These are phyloP conservation scores for Starmerella apis DNA, from an alignment of 805 yeast genomes.

Conservation along the genomic window DNA sequence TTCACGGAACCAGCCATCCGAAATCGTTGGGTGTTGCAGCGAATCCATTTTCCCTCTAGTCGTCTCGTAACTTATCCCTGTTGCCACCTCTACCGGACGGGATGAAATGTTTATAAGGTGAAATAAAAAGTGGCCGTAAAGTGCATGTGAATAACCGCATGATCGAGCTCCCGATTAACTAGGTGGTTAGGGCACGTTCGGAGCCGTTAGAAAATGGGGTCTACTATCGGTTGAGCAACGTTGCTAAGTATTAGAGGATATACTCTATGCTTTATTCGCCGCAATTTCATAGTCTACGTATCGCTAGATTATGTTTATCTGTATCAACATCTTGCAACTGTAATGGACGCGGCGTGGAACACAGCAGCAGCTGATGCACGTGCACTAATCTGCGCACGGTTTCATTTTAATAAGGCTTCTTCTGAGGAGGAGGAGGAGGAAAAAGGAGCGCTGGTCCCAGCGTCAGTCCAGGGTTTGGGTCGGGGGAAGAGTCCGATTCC, in stretches of 20 bases:
- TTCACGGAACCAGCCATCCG: constrained; percentile 95
- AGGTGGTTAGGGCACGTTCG: background rate
- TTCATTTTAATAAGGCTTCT: background rate
- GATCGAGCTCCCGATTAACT: background rate
- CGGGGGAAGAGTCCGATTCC: too few species aligned
- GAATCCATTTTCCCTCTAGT: constrained; percentile 18
- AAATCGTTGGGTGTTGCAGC: constrained; percentile 25
- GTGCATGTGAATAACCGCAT: background rate
- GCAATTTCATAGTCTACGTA: background rate
- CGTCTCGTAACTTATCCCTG: background rate
- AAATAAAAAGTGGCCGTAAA: background rate
- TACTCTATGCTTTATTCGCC: too few species aligned
- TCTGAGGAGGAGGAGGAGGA: background rate
- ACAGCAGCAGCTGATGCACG: background rate
- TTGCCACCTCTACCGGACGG: too few species aligned
- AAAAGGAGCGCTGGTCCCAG: too few species aligned
- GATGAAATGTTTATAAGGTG: background rate
- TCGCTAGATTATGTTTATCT: too few species aligned
- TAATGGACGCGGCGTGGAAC: background rate
- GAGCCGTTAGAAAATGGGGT: background rate
- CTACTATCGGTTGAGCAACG: too few species aligned
- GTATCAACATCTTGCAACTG: too few species aligned
- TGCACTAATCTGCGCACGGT: background rate
- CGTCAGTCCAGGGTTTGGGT: background rate
- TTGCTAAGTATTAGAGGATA: too few species aligned